Evolutionary conservation across 208 protist genomes (phyloP).

Genomic region (Trichomonas vaginalis): DNA sequence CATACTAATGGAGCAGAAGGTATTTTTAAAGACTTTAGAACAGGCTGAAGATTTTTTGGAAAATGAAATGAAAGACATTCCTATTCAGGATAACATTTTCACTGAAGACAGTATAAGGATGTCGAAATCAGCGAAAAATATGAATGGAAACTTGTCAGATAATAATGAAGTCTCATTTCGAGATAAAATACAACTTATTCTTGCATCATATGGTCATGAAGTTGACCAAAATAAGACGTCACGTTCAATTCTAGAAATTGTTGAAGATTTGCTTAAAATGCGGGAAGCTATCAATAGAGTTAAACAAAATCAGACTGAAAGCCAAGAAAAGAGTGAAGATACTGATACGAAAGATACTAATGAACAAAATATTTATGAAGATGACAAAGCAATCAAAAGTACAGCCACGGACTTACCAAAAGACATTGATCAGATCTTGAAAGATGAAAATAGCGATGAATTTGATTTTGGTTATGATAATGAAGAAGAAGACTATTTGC

Average conservation of each 20-base stretch:
- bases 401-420: not conserved
- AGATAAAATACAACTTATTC: not conserved
- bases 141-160: not conserved
- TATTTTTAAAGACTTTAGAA: not conserved
- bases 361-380: too few species aligned
- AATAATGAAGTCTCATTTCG: not conserved
- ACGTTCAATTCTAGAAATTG: not conserved
- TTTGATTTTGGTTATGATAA: too few species aligned
- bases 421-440: not conserved
- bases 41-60: not conserved
- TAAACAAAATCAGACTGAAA: not conserved
- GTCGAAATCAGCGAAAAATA: not conserved
- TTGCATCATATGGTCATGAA: not conserved
- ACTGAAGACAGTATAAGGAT: not conserved
- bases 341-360: not conserved
- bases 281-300: not conserved
- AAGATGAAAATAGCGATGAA: not conserved
- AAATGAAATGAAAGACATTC: not conserved
- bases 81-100: not conserved
- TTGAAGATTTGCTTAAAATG: not conserved
- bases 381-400: not conserved
- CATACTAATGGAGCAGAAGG: not conserved
- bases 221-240: not conserved
- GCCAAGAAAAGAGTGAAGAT: not conserved
- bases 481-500: too few species aligned